Conservation (phyloP, 2,329 filamentous ascomycete genomes). For the Tolypocladium sp. region DNA sequence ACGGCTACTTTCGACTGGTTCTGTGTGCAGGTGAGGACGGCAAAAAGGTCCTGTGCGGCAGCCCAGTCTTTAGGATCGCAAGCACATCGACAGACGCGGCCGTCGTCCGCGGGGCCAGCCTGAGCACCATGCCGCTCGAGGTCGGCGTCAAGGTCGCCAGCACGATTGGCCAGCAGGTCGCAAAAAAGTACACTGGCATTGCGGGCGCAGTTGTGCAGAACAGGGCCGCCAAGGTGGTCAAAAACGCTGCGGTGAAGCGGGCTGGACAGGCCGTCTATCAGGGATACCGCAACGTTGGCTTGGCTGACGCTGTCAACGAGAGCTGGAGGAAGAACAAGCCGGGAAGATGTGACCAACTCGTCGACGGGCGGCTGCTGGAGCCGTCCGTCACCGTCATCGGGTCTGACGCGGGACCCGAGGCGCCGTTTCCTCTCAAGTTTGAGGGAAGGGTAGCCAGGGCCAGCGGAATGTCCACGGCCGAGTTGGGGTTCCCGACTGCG, state of each 20-base stretch:
- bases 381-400: slow-evolving; percentile 31
- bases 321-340: slow-evolving; percentile 28
- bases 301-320: slow-evolving; percentile 16
- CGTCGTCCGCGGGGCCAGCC: slow-evolving; percentile 54
- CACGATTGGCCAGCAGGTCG: slow-evolving; percentile 35
- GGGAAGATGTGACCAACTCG: slow-evolving; percentile 24
- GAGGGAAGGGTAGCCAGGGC: slow-evolving; percentile 36
- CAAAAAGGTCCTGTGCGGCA: slow-evolving; percentile 52
- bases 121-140: slow-evolving; percentile 57
- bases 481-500: slow-evolving; percentile 42
- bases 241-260: slow-evolving; percentile 22
- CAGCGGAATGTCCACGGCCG: slow-evolving; percentile 26
- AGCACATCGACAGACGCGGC: slow-evolving; percentile 54
- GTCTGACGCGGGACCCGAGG: slow-evolving; percentile 38
- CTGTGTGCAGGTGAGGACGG: slow-evolving; percentile 38
- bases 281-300: slow-evolving; percentile 21
- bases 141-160: slow-evolving; percentile 50
- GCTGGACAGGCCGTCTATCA: slow-evolving; percentile 29
- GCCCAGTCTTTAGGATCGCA: slow-evolving; percentile 60
- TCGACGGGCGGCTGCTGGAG: slow-evolving; percentile 20
- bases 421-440: slow-evolving; percentile 46
- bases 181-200: slow-evolving; percentile 31
- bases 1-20: slow-evolving; percentile 62
- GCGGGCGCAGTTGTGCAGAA: slow-evolving; percentile 29
- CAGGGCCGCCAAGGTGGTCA: slow-evolving; percentile 26